phyloP scores from a whole-genome alignment of 257 asterid genomes.

The Primulina huaijiensis region DNA sequence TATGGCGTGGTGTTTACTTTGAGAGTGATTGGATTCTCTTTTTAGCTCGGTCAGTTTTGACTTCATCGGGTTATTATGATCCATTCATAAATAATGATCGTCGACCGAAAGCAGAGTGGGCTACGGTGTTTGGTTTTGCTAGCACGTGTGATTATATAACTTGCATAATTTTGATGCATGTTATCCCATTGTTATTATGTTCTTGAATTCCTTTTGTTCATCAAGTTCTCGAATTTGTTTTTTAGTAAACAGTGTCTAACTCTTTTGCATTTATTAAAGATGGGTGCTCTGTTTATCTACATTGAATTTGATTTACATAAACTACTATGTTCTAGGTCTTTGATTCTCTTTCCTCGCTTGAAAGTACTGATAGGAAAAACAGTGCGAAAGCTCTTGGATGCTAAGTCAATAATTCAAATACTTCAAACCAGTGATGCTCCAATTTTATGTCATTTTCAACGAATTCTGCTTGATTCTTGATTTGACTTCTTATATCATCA shows the following conservation, averaged over 20 bases:
- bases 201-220: neutral
- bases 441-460: neutral
- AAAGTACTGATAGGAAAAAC: conserved; percentile 58
- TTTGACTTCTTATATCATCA: neutral
- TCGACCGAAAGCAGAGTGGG: neutral
- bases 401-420: conserved; percentile 67
- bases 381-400: conserved; percentile 64
- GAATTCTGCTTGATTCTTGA: neutral
- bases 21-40: too few relatives aligned
- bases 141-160: neutral
- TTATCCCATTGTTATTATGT: neutral
- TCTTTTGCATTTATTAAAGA: too few relatives aligned
- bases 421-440: conserved; percentile 50
- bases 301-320: neutral
- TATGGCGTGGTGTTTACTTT: too few relatives aligned
- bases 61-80: conserved; percentile 1
- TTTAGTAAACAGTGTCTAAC: too few relatives aligned
- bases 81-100: neutral
- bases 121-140: too few relatives aligned
- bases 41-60: too few relatives aligned
- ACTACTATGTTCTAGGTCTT: conserved; percentile 43
- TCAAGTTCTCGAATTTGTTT: too few relatives aligned
- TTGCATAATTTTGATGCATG: neutral
- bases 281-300: neutral
- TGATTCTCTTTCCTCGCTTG: conserved; percentile 63